Evolutionary conservation across 1,284 basidiomycete species (phyloP), one percentile per base, ranked within the genome.

Genomic region (Tremellales sp.): DNA sequence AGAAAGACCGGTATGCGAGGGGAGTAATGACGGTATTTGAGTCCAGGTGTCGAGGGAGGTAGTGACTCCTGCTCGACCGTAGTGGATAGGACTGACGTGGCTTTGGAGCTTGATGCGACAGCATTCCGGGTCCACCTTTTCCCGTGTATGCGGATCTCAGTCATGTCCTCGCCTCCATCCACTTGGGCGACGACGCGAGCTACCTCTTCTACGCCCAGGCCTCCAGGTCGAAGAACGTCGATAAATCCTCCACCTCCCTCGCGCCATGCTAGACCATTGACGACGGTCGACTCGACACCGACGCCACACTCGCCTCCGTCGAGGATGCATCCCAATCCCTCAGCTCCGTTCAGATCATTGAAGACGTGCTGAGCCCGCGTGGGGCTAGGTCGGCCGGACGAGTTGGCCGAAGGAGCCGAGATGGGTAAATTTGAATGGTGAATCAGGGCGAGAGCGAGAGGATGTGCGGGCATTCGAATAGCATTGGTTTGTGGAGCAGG

Each of bases 1-100:
- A 96, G 78, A 23, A 82, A 82, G 19, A 93, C 86, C 2, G 90
- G 89, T 11, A 90, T 83, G 1, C 83, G 78, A 1, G 94, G 94
- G 23, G 92, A 88, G 70, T 99, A 99, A 75, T 99, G 96, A 45
- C 87, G 82, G 72, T 99, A 99, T 75, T 99, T 99, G 93, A 97
- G 97, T n/a, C 96, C 96, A 0, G 96, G 96, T 0, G 96, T 98
- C 1, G 90, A 93, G 2, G 94, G 94, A 1, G 84, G 81, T 17
- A 60, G 22, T 27, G 54, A 47, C 11, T 43, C 33, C 25, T 49
- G 25, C 21, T 47, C 46, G 8, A 26, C 21, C 4, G 25, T 41
- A 4, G 33, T 37, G 2, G 31, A 4, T 7, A 21, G 39, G 6
- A 21, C 12, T 29, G 37, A n/a, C 15, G 7, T 19, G 12, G 25